These are phyloP conservation scores for Pseudogymnoascus sp. DNA, from an alignment of 2,329 filamentous ascomycete species.

Conservation along the genomic window DNA sequence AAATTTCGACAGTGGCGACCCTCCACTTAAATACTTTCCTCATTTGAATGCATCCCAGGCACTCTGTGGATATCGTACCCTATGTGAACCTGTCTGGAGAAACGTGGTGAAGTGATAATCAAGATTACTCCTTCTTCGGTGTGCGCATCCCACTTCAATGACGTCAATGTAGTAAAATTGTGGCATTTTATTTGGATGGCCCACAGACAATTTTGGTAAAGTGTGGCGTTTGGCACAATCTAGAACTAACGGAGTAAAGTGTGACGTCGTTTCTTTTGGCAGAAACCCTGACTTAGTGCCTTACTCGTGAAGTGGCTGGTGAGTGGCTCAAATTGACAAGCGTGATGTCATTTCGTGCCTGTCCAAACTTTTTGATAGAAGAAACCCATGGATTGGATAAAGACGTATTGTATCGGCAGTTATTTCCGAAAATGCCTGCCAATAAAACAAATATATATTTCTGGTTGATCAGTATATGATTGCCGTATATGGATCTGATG, in stretches of 20 bases:
- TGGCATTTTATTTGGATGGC: background rate
- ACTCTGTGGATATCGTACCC: background rate
- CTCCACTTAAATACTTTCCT: conserved; percentile 3
- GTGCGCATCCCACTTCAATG: background rate
- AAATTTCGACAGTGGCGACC: background rate
- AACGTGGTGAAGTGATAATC: conserved; percentile 4
- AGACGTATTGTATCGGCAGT: background rate
- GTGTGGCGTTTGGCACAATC: conserved; percentile 3
- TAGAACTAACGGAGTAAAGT: background rate
- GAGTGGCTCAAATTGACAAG: background rate
- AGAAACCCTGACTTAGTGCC: background rate
- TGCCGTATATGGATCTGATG: background rate
- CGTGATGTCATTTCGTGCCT: background rate
- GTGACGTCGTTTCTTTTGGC: background rate
- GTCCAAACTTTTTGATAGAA: background rate
- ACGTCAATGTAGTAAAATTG: conserved; percentile 6
- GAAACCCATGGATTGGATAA: background rate
- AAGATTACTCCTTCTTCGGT: background rate
- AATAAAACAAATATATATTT: background rate
- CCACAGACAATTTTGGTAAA: background rate
- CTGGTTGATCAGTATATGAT: background rate
- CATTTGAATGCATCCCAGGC: background rate
- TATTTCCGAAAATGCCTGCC: background rate
- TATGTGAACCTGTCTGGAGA: background rate
- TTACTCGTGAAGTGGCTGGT: conserved; percentile 2